Percentiles rank a stretch among this genome's conserved stretches.
phyloP scores from a whole-genome alignment of 129 eudicot genomes.

The Tagetes erecta region DNA sequence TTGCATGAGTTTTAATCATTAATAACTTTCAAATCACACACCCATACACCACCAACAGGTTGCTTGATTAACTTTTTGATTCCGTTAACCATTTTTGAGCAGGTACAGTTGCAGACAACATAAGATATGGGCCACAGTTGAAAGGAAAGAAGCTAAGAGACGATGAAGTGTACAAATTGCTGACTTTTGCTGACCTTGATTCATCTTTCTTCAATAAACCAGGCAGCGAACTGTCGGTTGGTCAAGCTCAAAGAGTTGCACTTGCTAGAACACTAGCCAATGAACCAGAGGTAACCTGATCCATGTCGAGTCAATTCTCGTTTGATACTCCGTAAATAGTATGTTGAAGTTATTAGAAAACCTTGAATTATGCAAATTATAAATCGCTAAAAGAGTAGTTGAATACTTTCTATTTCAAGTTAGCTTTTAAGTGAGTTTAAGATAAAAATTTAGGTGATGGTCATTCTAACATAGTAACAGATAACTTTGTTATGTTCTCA shows the following conservation, averaged over 20 bases:
- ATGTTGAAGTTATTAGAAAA: too few species aligned
- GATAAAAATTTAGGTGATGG: too few species aligned
- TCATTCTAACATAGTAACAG: too few species aligned
- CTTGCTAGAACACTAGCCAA: constrained; percentile 95
- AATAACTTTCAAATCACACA: background rate
- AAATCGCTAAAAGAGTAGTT: too few species aligned
- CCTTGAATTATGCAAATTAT: too few species aligned
- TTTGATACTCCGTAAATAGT: too few species aligned
- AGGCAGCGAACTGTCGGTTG: constrained; percentile 75
- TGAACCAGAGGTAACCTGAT: constrained; percentile 74
- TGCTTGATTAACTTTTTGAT: constrained; percentile 13
- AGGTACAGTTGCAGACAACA: constrained; percentile 91
- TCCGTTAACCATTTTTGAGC: constrained; percentile 20
- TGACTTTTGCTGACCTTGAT: constrained; percentile 81
- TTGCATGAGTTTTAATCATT: background rate
- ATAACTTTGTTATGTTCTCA: too few species aligned
- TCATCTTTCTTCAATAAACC: constrained; percentile 58
- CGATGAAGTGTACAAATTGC: constrained; percentile 60
- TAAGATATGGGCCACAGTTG: constrained; percentile 86
- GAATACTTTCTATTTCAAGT: too few species aligned
- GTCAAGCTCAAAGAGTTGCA: constrained; percentile 97
- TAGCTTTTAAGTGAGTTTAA: too few species aligned
- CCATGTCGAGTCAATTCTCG: background rate
- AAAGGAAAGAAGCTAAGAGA: constrained; percentile 82
- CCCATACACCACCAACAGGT: background rate